Evolutionary conservation across 2,329 filamentous ascomycete species (phyloP).

Genomic region (Diaporthe citri): DNA sequence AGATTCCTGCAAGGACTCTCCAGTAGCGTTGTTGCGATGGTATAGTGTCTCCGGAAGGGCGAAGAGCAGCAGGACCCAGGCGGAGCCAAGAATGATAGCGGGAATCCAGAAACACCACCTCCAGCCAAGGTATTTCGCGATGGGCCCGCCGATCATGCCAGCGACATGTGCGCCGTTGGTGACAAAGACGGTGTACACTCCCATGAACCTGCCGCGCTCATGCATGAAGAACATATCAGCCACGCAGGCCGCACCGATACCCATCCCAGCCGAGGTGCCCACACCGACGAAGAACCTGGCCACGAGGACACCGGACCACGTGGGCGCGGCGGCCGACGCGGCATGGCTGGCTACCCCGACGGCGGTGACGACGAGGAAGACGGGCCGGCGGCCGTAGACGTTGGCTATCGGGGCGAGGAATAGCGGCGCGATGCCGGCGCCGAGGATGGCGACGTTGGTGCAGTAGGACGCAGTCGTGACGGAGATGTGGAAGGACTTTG

Average conservation of each 20-base stretch:
- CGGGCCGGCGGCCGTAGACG: constrained; percentile 19
- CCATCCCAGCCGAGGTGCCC: constrained; percentile 17
- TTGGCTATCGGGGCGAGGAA: constrained; percentile 17
- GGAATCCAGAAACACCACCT: constrained; percentile 17
- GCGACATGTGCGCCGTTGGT: constrained; percentile 12
- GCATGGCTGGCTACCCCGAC: not conserved
- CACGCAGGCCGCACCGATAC: not conserved
- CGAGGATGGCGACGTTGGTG: constrained; percentile 14
- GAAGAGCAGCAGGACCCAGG: not conserved
- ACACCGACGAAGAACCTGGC: constrained; percentile 1
- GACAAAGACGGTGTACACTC: not conserved
- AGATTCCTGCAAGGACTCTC: not conserved
- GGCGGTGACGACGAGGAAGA: constrained; percentile 1
- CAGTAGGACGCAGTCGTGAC: not conserved
- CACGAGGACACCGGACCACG: not conserved
- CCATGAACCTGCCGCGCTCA: not conserved
- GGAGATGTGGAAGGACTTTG: constrained; percentile 3
- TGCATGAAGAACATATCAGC: constrained; percentile 24
- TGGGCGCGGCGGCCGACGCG: not conserved
- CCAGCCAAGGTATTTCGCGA: constrained; percentile 12
- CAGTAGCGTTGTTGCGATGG: not conserved
- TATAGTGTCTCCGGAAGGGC: constrained; percentile 4
- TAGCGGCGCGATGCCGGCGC: constrained; percentile 8
- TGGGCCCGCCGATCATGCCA: constrained; percentile 1
- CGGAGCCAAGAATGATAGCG: not conserved